These are phyloP conservation scores for Didymella lethalis DNA, from an alignment of 2,329 filamentous ascomycete genomes.

Conservation along the genomic window DNA sequence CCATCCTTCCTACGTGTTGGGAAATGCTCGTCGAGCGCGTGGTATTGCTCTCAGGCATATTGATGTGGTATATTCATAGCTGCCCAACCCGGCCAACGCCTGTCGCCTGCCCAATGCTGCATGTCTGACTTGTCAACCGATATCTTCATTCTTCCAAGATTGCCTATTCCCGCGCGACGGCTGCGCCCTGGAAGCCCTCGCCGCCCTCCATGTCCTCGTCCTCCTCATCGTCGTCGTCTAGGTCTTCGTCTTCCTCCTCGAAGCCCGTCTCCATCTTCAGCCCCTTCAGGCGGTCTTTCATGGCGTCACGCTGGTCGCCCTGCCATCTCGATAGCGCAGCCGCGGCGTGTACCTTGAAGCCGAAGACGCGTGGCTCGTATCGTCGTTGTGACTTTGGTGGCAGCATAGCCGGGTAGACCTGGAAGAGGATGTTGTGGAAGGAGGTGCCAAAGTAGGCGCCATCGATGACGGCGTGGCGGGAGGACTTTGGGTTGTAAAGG, in stretches of 20 bases:
- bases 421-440: constrained; percentile 99
- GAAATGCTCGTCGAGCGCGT: not conserved
- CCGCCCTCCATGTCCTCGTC: constrained; percentile 52
- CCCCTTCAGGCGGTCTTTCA: constrained; percentile 78
- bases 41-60: not conserved
- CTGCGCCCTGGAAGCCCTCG: constrained; percentile 40
- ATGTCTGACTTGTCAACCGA: constrained; percentile 6
- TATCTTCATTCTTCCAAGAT: not conserved
- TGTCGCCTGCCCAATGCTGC: constrained; percentile 32
- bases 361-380: constrained; percentile 90
- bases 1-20: not conserved
- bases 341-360: constrained; percentile 92
- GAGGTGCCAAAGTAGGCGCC: constrained; percentile 98
- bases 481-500: constrained; percentile 98
- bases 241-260: constrained; percentile 69
- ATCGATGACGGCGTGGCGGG: constrained; percentile 92
- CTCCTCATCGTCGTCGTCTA: constrained; percentile 65
- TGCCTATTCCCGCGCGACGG: constrained; percentile 21
- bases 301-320: constrained; percentile 77
- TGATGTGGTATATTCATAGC: constrained; percentile 20
- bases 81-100: constrained; percentile 31
- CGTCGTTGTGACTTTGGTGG: constrained; percentile 85
- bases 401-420: constrained; percentile 91
- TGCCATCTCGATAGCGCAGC: constrained; percentile 94
- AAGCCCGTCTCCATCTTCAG: constrained; percentile 78